Evolutionary conservation across 768 basidiomycete species (phyloP).

Genomic region (Calocybe cyanea): DNA sequence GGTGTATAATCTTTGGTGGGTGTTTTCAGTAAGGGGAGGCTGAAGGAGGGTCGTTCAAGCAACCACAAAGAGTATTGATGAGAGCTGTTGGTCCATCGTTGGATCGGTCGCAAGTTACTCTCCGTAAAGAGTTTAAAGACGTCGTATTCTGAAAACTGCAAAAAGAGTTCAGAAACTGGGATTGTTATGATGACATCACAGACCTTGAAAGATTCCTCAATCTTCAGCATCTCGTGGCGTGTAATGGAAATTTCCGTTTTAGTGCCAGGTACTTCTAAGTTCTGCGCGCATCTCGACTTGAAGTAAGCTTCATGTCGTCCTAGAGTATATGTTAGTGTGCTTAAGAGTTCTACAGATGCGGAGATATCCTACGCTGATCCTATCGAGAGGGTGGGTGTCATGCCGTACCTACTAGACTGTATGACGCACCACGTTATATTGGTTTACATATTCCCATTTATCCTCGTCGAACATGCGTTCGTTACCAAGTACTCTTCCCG

Average conservation of each 20-base stretch:
- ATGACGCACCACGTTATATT: slow-evolving; percentile 37
- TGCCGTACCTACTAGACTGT: not conserved
- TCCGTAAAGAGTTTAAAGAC: slow-evolving; percentile 65
- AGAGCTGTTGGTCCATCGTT: slow-evolving; percentile 77
- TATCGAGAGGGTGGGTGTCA: not conserved
- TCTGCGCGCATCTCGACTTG: slow-evolving; percentile 60
- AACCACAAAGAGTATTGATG: slow-evolving; percentile 84
- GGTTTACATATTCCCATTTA: slow-evolving; percentile 79
- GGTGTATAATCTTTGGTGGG: slow-evolving; percentile 36
- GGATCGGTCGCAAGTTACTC: slow-evolving; percentile 77
- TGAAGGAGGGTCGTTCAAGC: slow-evolving; percentile 80
- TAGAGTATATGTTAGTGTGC: slow-evolving; percentile 22
- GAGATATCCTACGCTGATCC: slow-evolving; percentile 15
- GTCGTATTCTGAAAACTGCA: slow-evolving; percentile 79
- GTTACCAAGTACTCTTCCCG: slow-evolving; percentile 65
- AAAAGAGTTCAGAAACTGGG: not conserved
- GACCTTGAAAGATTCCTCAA: slow-evolving; percentile 90
- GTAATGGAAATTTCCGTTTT: slow-evolving; percentile 48
- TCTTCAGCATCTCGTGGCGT: slow-evolving; percentile 72
- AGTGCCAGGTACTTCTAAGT: slow-evolving; percentile 46
- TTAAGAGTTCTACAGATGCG: slow-evolving; percentile 1
- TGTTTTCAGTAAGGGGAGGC: slow-evolving; percentile 59
- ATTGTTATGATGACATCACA: slow-evolving; percentile 4
- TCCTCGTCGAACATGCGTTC: slow-evolving; percentile 56
- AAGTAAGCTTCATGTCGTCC: slow-evolving; percentile 86